Percentiles rank a stretch among this genome's conserved stretches.
Conservation (phyloP, 306 rosid genomes). For the Luffa aegyptiaca region DNA sequence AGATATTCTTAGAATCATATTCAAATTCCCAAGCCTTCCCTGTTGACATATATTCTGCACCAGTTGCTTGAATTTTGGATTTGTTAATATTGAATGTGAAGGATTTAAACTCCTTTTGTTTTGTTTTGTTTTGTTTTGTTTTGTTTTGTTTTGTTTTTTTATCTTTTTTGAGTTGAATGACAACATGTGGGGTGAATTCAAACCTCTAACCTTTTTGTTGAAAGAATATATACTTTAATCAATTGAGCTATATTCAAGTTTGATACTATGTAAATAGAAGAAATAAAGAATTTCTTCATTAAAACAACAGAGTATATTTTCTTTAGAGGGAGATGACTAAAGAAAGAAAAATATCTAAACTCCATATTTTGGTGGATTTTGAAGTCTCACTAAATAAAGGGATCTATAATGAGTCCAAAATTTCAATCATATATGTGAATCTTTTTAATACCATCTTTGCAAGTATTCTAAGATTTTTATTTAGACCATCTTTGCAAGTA, state of each 20-base stretch:
- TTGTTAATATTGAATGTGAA: no score
- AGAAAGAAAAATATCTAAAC: not conserved
- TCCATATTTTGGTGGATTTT: not conserved
- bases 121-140: no score
- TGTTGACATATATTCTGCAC: not conserved
- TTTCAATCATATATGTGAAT: not conserved
- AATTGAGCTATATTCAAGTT: not conserved
- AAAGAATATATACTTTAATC: no score
- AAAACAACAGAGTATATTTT: not conserved
- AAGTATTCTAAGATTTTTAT: not conserved
- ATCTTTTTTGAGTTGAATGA: no score
- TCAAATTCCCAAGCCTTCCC: not conserved
- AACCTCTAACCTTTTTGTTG: no score
- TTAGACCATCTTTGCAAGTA: not conserved
- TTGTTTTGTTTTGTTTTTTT: no score
- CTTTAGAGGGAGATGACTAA: not conserved
- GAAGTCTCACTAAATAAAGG: not conserved
- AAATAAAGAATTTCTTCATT: not conserved
- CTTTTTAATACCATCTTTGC: not conserved
- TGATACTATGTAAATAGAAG: not conserved
- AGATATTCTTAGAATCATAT: not conserved
- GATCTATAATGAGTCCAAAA: not conserved
- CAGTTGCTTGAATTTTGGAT: not conserved
- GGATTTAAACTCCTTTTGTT: no score
- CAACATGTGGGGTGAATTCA: no score